phyloP scores from a whole-genome alignment of 177 flowering plant species.

The Vitis hybrid region DNA sequence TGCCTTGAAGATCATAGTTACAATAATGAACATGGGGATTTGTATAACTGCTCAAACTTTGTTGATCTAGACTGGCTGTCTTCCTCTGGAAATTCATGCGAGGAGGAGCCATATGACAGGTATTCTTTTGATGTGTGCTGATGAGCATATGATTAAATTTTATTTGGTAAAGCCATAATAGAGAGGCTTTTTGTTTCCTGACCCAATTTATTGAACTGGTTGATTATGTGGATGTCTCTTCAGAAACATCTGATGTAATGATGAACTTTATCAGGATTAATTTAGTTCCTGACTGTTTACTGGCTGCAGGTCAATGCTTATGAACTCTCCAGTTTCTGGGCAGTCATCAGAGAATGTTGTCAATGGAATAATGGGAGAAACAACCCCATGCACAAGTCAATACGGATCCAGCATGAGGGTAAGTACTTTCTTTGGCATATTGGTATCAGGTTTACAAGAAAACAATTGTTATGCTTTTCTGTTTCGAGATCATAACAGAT shows the following conservation, averaged over 20 bases:
- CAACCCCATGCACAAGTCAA: constrained; percentile 39
- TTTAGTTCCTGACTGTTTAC: constrained; percentile 2
- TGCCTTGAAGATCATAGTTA: constrained; percentile 26
- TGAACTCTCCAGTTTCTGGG: constrained; percentile 30
- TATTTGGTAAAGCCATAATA: neutral
- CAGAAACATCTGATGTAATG: no score
- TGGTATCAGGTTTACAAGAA: constrained; percentile 1
- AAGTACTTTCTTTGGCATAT: constrained; percentile 6
- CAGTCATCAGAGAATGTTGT: constrained; percentile 36
- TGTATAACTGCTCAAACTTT: constrained; percentile 39
- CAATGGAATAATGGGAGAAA: constrained; percentile 33
- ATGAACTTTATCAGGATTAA: neutral
- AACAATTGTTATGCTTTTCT: neutral
- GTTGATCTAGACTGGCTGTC: constrained; percentile 53
- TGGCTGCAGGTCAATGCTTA: constrained; percentile 28
- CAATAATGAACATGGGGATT: constrained; percentile 35
- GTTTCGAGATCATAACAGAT: neutral
- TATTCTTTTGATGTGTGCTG: constrained; percentile 5
- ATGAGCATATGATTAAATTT: neutral
- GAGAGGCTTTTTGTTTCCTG: neutral
- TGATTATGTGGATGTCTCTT: neutral
- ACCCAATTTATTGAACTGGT: no score
- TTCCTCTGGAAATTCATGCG: constrained; percentile 49
- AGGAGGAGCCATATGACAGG: constrained; percentile 47
- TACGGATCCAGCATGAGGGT: constrained; percentile 41